phyloP scores from a whole-genome alignment of 78 protist genomes.

The Emiliania huxleyi region DNA sequence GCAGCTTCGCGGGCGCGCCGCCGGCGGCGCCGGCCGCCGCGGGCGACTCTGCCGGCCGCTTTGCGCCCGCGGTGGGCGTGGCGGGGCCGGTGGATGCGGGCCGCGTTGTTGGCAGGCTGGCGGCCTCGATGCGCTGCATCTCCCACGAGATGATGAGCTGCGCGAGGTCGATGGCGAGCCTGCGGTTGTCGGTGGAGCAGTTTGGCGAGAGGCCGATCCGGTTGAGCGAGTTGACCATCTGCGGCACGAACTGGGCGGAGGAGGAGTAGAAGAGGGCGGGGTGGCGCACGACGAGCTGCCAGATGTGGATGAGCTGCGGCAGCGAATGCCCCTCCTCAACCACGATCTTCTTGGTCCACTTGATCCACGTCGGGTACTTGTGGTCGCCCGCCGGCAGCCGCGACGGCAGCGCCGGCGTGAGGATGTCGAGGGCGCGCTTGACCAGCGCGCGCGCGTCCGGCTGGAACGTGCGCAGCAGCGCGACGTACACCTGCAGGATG shows the following conservation, averaged over 20 bases:
- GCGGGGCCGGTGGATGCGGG: not conserved
- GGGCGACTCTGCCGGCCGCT: not conserved
- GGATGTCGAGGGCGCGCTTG: constrained; percentile 79
- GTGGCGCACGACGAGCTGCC: constrained; percentile 80
- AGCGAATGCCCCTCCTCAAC: constrained; percentile 89
- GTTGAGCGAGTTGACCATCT: constrained; percentile 77
- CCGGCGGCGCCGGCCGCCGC: not conserved
- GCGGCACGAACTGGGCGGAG: constrained; percentile 81
- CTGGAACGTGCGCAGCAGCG: constrained; percentile 80
- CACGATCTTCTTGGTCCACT: constrained; percentile 81
- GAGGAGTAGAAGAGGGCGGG: constrained; percentile 72
- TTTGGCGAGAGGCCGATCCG: constrained; percentile 66
- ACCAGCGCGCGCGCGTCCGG: constrained; percentile 78
- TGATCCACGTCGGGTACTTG: constrained; percentile 71
- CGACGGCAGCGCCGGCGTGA: constrained; percentile 75
- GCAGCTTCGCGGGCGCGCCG: not conserved
- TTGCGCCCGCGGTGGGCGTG: not conserved
- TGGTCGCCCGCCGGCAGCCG: constrained; percentile 52
- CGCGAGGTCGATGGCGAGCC: constrained; percentile 78
- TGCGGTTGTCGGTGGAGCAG: constrained; percentile 73
- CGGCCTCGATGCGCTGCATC: not conserved
- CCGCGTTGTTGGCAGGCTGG: not conserved
- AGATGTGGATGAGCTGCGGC: constrained; percentile 84
- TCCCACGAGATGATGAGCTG: constrained; percentile 81
- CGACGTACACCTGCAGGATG: constrained; percentile 81